Base-by-base conservation (phyloP, 768 basidiomycete species). In the Porpolomopsis calyptriformis region DNA sequence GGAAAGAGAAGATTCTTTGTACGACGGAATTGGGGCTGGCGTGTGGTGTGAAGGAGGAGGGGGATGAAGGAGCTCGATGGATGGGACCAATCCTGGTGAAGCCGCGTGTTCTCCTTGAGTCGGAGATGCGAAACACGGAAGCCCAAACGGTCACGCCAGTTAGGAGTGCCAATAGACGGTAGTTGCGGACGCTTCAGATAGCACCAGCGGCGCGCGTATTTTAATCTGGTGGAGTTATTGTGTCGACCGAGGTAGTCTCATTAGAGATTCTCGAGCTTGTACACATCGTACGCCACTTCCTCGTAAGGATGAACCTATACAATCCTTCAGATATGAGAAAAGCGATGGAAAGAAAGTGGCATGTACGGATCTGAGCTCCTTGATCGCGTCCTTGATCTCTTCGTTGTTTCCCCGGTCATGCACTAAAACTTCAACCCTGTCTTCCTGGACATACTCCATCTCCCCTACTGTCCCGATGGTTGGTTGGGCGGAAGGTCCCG, bases 241-340 rank as follows among this genome's bases (percentile, higher is more conserved):
- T n/a, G n/a, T n/a, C n/a, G n/a, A n/a, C n/a, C n/a, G n/a, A n/a
- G n/a, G n/a, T n/a, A n/a, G n/a, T n/a, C n/a, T 41, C 40, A 3
- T 69, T 53, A 69, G 41, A 70, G 59, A 49, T 70, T 63, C 55
- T 74, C 70, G 2, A 73, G 56, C 36, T 64, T 68, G 56, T 76
- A 74, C 2, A 78, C 72, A 50, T 77, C 74, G 50, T 76, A 76
- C 4, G 71, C 75, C 40, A 77, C 72, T 55, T 76, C 71, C 57
- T 77, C 76, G 49, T 77, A 77, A 6, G 74, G 74, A 53, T 76
- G 76, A 3, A 69, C 64, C 74, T 77, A 49, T 33, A 24, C 20
- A 46, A 19, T 38, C 48, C 24, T 16, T 8, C 8, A 10, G 42
- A 22, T 33, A 35, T 25, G 24, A 35, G 40, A 41, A 23, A n/a